Conservation (phyloP, 495 filamentous ascomycete species). For the Hyaloscypha finlandica region DNA sequence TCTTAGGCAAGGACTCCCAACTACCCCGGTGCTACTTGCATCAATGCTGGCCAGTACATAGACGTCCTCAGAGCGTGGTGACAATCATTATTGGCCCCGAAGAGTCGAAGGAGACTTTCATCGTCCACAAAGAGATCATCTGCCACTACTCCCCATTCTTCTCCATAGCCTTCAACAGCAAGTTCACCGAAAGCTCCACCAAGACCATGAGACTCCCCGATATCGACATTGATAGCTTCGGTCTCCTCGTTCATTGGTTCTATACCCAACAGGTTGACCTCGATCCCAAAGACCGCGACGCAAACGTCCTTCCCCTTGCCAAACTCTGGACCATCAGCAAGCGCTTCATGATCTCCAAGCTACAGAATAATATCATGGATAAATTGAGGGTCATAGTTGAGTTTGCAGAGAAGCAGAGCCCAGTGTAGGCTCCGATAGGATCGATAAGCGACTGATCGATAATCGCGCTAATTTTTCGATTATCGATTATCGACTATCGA, state of each 20-base stretch:
- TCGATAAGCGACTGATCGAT: no score
- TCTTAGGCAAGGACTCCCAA: background rate
- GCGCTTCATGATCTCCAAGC: background rate
- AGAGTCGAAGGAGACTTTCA: background rate
- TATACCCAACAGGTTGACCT: conserved; percentile 11
- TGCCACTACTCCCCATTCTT: conserved; percentile 17
- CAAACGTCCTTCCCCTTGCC: conserved; percentile 8
- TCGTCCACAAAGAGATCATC: conserved; percentile 13
- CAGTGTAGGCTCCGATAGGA: no score
- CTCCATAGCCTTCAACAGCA: background rate
- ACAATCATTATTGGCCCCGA: conserved; percentile 7
- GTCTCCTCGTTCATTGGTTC: conserved; percentile 17
- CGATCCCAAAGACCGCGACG: background rate
- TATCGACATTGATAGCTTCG: conserved; percentile 13
- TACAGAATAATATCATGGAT: conserved; percentile 10
- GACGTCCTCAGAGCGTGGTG: conserved; percentile 7
- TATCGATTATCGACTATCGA: no score
- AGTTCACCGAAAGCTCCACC: conserved; percentile 3
- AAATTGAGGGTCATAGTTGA: background rate
- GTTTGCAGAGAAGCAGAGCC: background rate
- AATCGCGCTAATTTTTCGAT: no score
- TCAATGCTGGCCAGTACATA: background rate
- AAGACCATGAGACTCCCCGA: conserved; percentile 7
- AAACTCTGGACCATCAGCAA: conserved; percentile 8
- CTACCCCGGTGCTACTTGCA: background rate